Conservation (phyloP, 2,329 filamentous ascomycete genomes). For the Aspergillus sp. region DNA sequence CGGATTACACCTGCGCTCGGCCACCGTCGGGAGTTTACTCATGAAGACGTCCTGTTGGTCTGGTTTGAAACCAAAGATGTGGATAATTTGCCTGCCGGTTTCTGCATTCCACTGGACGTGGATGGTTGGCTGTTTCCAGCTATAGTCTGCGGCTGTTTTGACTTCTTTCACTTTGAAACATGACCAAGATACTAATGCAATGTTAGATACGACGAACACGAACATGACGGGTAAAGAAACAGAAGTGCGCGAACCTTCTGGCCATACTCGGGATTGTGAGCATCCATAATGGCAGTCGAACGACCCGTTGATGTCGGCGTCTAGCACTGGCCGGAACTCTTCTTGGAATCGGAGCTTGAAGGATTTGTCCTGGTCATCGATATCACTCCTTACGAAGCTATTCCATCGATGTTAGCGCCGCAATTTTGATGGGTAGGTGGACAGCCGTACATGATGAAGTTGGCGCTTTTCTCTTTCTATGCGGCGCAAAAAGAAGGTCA, state of each 20-base stretch:
- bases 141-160: conserved; percentile 8
- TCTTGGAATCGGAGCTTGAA: conserved; percentile 1
- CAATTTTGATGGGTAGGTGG: too few relatives aligned
- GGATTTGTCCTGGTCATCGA: background rate
- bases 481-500: background rate
- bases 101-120: conserved; percentile 21
- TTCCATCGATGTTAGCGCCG: background rate
- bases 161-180: conserved; percentile 26
- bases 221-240: too few relatives aligned
- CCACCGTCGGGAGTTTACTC: background rate
- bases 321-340: conserved; percentile 13
- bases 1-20: conserved; percentile 12
- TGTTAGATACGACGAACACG: background rate
- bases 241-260: background rate
- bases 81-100: conserved; percentile 10
- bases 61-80: conserved; percentile 14
- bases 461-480: background rate
- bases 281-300: conserved; percentile 18
- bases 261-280: background rate
- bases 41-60: background rate
- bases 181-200: conserved; percentile 21
- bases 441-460: conserved; percentile 2
- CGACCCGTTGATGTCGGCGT: conserved; percentile 21
- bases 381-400: background rate
- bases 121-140: conserved; percentile 22